Base-by-base conservation (phyloP, 306 rosid species). In the Trifolium fragiferum region DNA sequence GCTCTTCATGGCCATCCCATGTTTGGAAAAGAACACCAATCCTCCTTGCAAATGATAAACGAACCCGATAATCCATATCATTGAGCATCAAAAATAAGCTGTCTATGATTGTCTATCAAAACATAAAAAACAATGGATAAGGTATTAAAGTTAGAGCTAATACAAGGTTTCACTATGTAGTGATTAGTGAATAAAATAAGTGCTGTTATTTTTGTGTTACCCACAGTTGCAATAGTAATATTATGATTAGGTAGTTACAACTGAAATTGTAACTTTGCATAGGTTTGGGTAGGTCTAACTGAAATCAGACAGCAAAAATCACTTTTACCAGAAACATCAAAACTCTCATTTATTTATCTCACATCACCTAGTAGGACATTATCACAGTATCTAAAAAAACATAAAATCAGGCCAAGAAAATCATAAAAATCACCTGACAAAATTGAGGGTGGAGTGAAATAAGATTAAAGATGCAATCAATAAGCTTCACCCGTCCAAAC, bases 1-100 rank as follows among this genome's bases (percentile, higher is more conserved):
- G 86, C 80, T 89, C 98, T 72, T 86, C 85, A 66, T 93, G 98
- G 18, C 97, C 98, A 83, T 90, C 97, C 98, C 97, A 91, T 51
- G 94, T 93, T 78, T 88, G 93, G 82, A 93, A 91, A 86, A 93
- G 98, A 80, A 93, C 89, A 74, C 88, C 83, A 44, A 91, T 84
- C 60, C 84, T 85, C 82, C 89, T 87, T 54, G 92, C 97, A 68
- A 93, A 33, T 57, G 83, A 82, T 73, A 88, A 86, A 40, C 97
- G 90, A 81, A 93, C 98, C 61, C 98, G 92, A 84, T 87, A 91
- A 77, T 93, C 97, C 51, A 68, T 75, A 84, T 93, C 97, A 65
- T 69, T 92, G 10, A 89, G 96, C 97, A 91, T 80, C 78, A 80
- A 55, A 68, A 93, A 74, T 77, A 93, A 80, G 82, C 82, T 74